These are phyloP conservation scores for Pseudogymnoascus sp. DNA, from an alignment of 2,329 filamentous ascomycete genomes.

Conservation along the genomic window DNA sequence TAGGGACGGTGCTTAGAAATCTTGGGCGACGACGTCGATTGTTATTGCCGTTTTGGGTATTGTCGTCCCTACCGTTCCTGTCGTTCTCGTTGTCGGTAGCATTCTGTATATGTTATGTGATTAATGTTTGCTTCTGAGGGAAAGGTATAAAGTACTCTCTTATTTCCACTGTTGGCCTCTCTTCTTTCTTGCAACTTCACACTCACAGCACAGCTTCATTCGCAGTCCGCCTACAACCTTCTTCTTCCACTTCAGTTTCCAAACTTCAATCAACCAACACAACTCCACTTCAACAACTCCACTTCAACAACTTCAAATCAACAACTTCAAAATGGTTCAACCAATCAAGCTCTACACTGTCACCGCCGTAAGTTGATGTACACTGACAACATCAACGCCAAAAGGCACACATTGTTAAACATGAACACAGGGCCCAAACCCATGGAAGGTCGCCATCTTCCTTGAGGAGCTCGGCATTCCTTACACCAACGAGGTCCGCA, in stretches of 20 bases:
- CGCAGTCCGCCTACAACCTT: not conserved
- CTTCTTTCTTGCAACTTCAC: not conserved
- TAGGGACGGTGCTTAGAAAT: not conserved
- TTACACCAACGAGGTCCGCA: slow-evolving; percentile 28
- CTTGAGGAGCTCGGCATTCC: slow-evolving; percentile 35
- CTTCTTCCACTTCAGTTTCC: not conserved
- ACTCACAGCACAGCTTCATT: not conserved
- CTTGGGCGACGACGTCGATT: not conserved
- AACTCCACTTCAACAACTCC: not conserved
- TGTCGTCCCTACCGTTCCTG: not conserved
- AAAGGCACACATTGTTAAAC: not conserved
- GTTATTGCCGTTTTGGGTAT: not conserved
- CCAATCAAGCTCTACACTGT: slow-evolving; percentile 5
- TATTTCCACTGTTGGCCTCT: not conserved
- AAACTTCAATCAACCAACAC: not conserved
- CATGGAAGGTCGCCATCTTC: slow-evolving; percentile 34
- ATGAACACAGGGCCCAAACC: slow-evolving; percentile 10
- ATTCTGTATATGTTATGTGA: not conserved
- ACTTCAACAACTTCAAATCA: not conserved
- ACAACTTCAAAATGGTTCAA: slow-evolving; percentile 5
- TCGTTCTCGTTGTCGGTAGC: not conserved
- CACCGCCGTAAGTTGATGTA: not conserved
- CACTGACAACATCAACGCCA: not conserved
- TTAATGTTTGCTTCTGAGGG: not conserved
- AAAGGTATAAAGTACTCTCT: slow-evolving; percentile 2